Base-by-base conservation (phyloP, 768 basidiomycete species). In the Naganishia antarctica region DNA sequence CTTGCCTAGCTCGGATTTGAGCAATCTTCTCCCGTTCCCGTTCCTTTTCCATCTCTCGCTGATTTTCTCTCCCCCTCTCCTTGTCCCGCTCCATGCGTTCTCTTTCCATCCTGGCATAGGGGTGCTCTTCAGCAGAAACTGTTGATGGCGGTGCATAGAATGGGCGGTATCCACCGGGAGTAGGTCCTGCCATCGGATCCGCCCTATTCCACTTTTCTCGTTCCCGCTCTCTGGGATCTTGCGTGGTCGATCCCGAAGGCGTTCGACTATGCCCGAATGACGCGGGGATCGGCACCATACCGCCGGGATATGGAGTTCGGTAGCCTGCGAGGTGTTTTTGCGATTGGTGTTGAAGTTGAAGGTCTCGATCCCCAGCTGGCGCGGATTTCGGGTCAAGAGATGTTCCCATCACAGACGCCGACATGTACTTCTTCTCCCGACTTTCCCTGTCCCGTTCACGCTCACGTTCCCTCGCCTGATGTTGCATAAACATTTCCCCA, bases 31-130 rank as follows among this genome's bases (percentile, higher is more conserved):
- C 49, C 41, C 62, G 37, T 48, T 65, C 58, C 21, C 37, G 29
- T 61, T 66, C 63, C n/a, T 23, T 64, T 32, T 53, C 51, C 28
- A 43, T 45, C 44, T 64, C 51, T 7, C 62, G 62, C 37, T 63
- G 46, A 18, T 32, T 11, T 16, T 64, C 60, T n/a, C 50, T 32
- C 32, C 53, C 62, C 23, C 62, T 25, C 48, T 63, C 62, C 29
- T 49, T 32, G 32, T 57, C 53, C 21, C 53, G 29, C 53, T 57
- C 31, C 26, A 13, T 16, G 26, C 53, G 53, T 32, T 57, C 53
- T 8, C 53, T 6, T 23, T 57, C 53, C 29, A 26, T 12, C 34
- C 13, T 32, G 29, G 31, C n/a, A 28, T 50, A 26, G 6, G 31
- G 4, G 13, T 50, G 48, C 25, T 50, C 25, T 12, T 50, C 48